Evolutionary conservation across 805 yeast genomes (phyloP).

Genomic region (Starmerella cellae): DNA sequence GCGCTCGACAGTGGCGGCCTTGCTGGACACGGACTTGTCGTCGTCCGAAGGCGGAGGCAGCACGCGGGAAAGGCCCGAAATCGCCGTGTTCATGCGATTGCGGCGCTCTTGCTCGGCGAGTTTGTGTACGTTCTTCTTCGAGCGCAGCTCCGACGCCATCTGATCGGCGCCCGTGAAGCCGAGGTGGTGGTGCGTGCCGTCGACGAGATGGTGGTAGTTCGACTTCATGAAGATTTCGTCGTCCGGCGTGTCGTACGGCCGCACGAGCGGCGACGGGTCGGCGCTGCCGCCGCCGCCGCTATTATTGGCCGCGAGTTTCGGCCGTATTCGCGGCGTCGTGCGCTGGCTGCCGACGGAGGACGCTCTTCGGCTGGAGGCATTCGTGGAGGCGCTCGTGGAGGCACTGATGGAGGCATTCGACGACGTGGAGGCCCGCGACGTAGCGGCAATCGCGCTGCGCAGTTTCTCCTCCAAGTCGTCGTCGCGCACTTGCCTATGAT

Average conservation of each 20-base stretch:
- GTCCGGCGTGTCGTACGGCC: background rate
- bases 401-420: background rate
- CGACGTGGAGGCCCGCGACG: slow-evolving; percentile 7
- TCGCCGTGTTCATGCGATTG: slow-evolving; percentile 79
- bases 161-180: slow-evolving; percentile 34
- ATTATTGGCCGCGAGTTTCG: slow-evolving; percentile 2
- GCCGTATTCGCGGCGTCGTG: slow-evolving; percentile 17
- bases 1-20: slow-evolving; percentile 89
- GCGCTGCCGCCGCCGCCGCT: slow-evolving; percentile 1
- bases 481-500: background rate
- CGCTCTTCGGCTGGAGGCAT: slow-evolving; percentile 8
- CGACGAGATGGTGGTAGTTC: slow-evolving; percentile 33
- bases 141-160: slow-evolving; percentile 28
- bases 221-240: slow-evolving; percentile 29
- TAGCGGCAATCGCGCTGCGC: slow-evolving; percentile 15
- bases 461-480: slow-evolving; percentile 16
- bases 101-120: slow-evolving; percentile 94
- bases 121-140: slow-evolving; percentile 65
- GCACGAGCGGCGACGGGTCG: slow-evolving; percentile 8
- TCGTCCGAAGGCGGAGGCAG: slow-evolving; percentile 40
- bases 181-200: slow-evolving; percentile 32
- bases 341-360: slow-evolving; percentile 10
- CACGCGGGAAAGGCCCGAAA: slow-evolving; percentile 54
- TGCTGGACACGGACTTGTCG: slow-evolving; percentile 32
- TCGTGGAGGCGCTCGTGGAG: background rate